Evolutionary conservation across 495 filamentous ascomycete species (phyloP).

Genomic region (Podospora pseudoanserina): DNA sequence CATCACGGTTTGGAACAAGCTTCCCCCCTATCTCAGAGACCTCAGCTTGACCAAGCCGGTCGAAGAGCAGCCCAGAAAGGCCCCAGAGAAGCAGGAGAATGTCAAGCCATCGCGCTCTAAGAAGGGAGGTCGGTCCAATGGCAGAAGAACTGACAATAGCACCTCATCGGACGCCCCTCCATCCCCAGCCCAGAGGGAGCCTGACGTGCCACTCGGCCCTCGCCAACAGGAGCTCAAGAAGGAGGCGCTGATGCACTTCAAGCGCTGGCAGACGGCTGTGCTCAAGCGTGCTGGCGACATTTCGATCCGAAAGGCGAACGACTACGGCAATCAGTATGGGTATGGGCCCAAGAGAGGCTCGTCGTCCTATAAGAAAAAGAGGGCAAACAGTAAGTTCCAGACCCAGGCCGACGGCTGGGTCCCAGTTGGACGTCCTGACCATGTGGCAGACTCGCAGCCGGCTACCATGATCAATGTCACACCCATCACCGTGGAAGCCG

Average conservation of each 20-base stretch:
- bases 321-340: slow-evolving; percentile 18
- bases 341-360: slow-evolving; percentile 12
- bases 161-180: slow-evolving; percentile 1
- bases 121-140: slow-evolving; percentile 12
- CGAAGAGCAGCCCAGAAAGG: slow-evolving; percentile 2
- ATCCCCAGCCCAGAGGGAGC: slow-evolving; percentile 19
- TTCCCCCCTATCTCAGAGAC: slow-evolving; percentile 33
- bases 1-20: slow-evolving; percentile 27
- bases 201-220: slow-evolving; percentile 22
- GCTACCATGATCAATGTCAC: neutral
- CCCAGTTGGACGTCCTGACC: slow-evolving; percentile 11
- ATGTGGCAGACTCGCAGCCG: slow-evolving; percentile 28
- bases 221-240: slow-evolving; percentile 43
- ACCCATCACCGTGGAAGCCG: slow-evolving; percentile 31
- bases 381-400: slow-evolving; percentile 14
- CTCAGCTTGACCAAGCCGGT: slow-evolving; percentile 27
- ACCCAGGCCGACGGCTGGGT: neutral
- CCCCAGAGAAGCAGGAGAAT: slow-evolving; percentile 25
- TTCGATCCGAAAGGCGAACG: slow-evolving; percentile 28
- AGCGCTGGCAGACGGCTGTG: slow-evolving; percentile 42
- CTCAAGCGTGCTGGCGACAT: slow-evolving; percentile 42
- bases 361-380: slow-evolving; percentile 16
- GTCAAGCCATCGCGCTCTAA: slow-evolving; percentile 21
- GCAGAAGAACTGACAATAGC: slow-evolving; percentile 2
- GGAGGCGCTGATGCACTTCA: slow-evolving; percentile 41